A percentile compares a stretch with the other conserved stretches of the same genome.
Conservation (phyloP, 192 early-diverging fungal genomes). For the Spizellomyces sp. region DNA sequence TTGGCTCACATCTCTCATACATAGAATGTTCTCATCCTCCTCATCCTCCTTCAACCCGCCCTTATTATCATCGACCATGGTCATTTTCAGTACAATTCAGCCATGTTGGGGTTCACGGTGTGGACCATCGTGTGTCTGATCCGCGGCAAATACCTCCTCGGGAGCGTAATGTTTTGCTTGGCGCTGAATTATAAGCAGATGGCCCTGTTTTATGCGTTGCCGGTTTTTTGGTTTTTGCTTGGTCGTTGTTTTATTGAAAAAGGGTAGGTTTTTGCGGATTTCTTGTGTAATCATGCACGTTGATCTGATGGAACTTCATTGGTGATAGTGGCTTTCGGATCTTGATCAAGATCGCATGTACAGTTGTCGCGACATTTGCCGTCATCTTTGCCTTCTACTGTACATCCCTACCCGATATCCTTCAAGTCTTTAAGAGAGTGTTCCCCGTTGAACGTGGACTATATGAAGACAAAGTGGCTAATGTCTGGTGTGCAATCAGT, state of each 20-base stretch:
- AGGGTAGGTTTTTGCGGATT: neutral
- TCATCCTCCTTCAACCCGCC: slow-evolving; percentile 81
- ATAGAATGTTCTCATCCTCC: slow-evolving; percentile 45
- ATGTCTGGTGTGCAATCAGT: slow-evolving; percentile 94
- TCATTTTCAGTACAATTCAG: slow-evolving; percentile 96
- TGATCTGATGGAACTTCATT: neutral
- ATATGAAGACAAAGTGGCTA: slow-evolving; percentile 99
- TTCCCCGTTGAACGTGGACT: slow-evolving; percentile 93
- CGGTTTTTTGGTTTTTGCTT: slow-evolving; percentile 88
- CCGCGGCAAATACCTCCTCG: slow-evolving; percentile 63
- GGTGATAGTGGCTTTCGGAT: slow-evolving; percentile 16
- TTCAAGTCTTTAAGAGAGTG: slow-evolving; percentile 79
- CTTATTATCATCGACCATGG: slow-evolving; percentile 95
- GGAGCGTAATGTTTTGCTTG: slow-evolving; percentile 80
- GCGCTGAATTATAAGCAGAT: slow-evolving; percentile 95
- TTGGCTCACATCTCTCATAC: neutral
- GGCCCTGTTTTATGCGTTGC: slow-evolving; percentile 91
- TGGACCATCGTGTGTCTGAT: slow-evolving; percentile 74
- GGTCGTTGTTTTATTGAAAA: slow-evolving; percentile 61
- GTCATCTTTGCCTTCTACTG: slow-evolving; percentile 74
- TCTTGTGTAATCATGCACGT: neutral
- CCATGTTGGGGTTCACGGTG: slow-evolving; percentile 92
- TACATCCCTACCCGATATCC: slow-evolving; percentile 56
- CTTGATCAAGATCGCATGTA: slow-evolving; percentile 72
- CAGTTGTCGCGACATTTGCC: slow-evolving; percentile 73